These are phyloP conservation scores for Cercospora canescens DNA, from an alignment of 2,329 filamentous ascomycete species.

Conservation along the genomic window DNA sequence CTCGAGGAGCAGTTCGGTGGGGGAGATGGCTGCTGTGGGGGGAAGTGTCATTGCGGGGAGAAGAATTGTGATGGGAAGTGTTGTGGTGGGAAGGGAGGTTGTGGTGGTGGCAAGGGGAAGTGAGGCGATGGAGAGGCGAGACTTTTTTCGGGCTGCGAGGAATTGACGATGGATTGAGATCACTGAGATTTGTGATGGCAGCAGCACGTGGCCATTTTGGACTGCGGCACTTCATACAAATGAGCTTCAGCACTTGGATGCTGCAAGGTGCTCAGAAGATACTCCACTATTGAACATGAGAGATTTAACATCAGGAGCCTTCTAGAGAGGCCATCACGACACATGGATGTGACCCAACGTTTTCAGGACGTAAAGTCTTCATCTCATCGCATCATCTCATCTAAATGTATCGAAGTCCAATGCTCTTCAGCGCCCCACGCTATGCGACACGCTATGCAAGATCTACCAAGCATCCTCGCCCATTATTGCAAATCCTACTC, in stretches of 20 bases:
- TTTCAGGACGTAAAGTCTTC: neutral
- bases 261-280: neutral
- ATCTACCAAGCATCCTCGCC: neutral
- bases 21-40: slow-evolving; percentile 1
- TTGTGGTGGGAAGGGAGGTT: slow-evolving; percentile 7
- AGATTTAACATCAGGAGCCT: neutral
- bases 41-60: slow-evolving; percentile 3
- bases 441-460: neutral
- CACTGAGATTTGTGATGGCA: no score
- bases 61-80: slow-evolving; percentile 10
- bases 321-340: neutral
- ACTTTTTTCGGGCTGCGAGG: neutral
- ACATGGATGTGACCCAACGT: neutral
- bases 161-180: no score
- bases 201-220: neutral
- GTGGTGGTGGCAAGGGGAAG: slow-evolving; percentile 4
- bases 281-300: neutral
- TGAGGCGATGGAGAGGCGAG: neutral
- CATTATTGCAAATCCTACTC: neutral
- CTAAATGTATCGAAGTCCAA: neutral
- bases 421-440: neutral
- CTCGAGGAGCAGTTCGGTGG: slow-evolving; percentile 28
- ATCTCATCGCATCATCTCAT: neutral
- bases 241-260: neutral
- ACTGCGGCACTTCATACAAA: neutral